Base-by-base conservation (phyloP, 306 rosid genomes). In the Pachyrhizus erosus region DNA sequence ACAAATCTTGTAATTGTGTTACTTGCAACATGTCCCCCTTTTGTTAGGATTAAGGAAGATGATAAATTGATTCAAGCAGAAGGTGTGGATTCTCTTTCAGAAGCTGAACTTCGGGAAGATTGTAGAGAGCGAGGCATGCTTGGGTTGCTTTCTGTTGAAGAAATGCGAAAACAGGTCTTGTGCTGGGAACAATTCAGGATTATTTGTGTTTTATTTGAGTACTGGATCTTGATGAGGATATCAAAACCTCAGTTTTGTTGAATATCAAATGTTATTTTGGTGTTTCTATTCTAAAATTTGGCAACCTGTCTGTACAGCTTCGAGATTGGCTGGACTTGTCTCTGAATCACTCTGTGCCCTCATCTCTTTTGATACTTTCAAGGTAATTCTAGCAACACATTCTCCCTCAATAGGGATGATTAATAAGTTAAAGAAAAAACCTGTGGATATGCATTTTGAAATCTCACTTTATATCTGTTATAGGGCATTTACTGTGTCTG, bases 41-140 rank as follows among this genome's bases (percentile, higher is more conserved):
- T 58, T 82, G 24, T 84, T 83, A 96, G 98, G 89, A 96, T 93
- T 83, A 96, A 96, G 84, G 91, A 84, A 68, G 99, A 96, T 78
- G 99, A 96, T 86, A 96, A 76, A 81, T 81, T 93, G 86, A 96
- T 96, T 84, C 97, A 91, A 91, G 87, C 88, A 13, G 98, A 96
- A 86, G 98, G 98, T 78, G 87, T 96, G 73, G 98, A 92, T 87
- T 96, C 99, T 80, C 96, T 96, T 75, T 91, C 99, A 55, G 99
- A 96, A 91, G 94, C 71, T 37, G 99, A 96, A 78, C 99, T 96
- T 62, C 90, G 94, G 14, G 97, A 92, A 85, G 99, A 92, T 65
- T 96, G 99, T 84, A 92, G 99, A 87, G 98, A 93, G 83, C 89
- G 99, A 43, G 99, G 98, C 89, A 92, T 96, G 93, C 99, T 96